phyloP scores from a whole-genome alignment of 2,329 filamentous ascomycete genomes.

The Fulvia fulva region DNA sequence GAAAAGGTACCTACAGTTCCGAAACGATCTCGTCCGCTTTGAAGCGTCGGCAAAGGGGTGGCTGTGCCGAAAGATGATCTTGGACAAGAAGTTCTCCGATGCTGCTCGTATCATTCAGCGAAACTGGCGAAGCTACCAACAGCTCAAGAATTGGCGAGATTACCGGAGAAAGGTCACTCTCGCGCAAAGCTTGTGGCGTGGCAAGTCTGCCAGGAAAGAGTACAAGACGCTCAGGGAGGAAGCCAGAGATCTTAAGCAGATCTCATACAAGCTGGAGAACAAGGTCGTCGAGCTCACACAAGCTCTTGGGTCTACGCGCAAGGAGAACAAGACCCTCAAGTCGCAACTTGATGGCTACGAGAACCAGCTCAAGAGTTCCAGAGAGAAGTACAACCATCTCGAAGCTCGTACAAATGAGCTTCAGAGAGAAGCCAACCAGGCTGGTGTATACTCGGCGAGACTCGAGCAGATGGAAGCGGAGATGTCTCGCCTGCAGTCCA shows the following conservation, averaged over 20 bases:
- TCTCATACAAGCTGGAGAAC: constrained; percentile 98
- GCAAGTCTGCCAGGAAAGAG: constrained; percentile 69
- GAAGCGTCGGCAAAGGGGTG: constrained; percentile 91
- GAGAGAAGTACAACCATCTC: constrained; percentile 82
- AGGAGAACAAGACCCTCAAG: constrained; percentile 85
- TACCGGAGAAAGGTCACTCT: constrained; percentile 87
- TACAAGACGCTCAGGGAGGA: constrained; percentile 94
- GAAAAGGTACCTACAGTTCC: constrained; percentile 71
- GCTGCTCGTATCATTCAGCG: constrained; percentile 88
- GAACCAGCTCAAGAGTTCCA: constrained; percentile 92
- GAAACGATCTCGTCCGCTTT: constrained; percentile 79
- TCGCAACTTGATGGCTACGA: constrained; percentile 95
- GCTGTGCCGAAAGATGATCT: constrained; percentile 81
- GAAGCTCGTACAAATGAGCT: constrained; percentile 90
- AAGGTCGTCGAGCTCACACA: constrained; percentile 99
- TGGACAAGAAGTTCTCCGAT: constrained; percentile 90
- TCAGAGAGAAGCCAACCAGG: constrained; percentile 94
- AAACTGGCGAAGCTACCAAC: constrained; percentile 76
- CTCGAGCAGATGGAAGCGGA: constrained; percentile 90
- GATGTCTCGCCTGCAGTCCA: constrained; percentile 84
- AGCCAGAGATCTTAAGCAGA: constrained; percentile 96
- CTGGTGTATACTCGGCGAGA: constrained; percentile 88
- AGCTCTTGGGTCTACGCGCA: constrained; percentile 83
- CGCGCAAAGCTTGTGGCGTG: constrained; percentile 90
- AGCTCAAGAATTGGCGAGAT: constrained; percentile 76